Base-by-base conservation (phyloP, 2,329 filamentous ascomycete species). In the Penicillium sp. region DNA sequence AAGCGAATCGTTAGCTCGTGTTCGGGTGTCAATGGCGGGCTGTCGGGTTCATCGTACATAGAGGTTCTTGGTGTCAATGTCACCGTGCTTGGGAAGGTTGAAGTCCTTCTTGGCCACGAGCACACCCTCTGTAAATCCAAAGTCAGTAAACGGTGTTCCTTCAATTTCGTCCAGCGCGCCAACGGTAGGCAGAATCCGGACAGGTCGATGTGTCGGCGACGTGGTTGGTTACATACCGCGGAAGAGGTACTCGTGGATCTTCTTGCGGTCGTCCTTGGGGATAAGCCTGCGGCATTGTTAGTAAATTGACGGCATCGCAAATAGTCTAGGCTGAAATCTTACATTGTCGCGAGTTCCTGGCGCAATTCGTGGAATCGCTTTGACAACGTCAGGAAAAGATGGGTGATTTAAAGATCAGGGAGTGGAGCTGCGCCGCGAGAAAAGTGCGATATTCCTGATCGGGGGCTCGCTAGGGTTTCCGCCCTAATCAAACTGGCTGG, bases 181-280 rank as follows among this genome's bases (percentile, higher is more conserved):
- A 53, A 62, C 17, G 42, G 30, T 55, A 24, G 26, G 38, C 22
- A 42, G 30, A 17, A 33, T 28, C 59, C 24, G 30, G 38, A 57
- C 50, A 67, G 68, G 68, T 65, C 65, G 61, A 67, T 42, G 59
- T 49, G 63, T 53, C 62, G 62, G 51, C 58, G 63, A 64, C 49
- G 63, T 53, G 58, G 60, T 55, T 64, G 51, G 58, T 70, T 69
- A 79, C 80, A 78, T 79, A 93, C 91, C 91, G 79, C 91, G 90
- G 90, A 97, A 96, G 88, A 99, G 92, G 91, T 94, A 96, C 91
- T 94, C 94, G 89, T 99, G 95, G 86, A 99, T 98, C 91, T 93
- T 92, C 92, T 99, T 99, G 87, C 96, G 93, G 87, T 99, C 95
- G 84, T 92, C 91, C 91, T 98, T 98, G 83, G 95, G 95, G 84